These are phyloP conservation scores for Gastrolobium bilobum DNA, from an alignment of 306 rosid species.

Conservation along the genomic window DNA sequence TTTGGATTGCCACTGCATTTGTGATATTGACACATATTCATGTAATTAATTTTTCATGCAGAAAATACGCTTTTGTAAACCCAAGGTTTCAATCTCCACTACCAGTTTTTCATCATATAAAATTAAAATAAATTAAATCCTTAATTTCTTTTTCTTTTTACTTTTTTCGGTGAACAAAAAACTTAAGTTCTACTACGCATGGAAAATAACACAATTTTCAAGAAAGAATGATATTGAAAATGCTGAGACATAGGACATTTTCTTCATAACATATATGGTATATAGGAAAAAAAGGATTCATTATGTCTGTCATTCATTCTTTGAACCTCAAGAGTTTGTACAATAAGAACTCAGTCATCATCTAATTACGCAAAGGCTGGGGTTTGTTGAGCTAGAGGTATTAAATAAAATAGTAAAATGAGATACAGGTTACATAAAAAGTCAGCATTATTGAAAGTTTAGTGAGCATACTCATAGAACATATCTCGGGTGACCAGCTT, in stretches of 20 bases:
- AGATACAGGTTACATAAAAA: conserved; percentile 2
- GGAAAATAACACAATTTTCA: conserved; percentile 4
- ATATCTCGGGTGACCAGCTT: conserved; percentile 87
- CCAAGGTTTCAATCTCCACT: conserved; percentile 26
- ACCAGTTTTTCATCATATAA: conserved; percentile 25
- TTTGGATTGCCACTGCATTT: conserved; percentile 87
- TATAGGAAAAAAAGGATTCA: conserved; percentile 18
- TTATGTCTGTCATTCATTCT: conserved; percentile 1
- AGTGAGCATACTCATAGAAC: conserved; percentile 88
- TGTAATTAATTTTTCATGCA: conserved; percentile 10
- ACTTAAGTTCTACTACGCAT: conserved; percentile 13
- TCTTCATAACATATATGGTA: background rate
- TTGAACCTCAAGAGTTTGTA: conserved; percentile 30
- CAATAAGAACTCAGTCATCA: conserved; percentile 20
- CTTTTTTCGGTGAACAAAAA: background rate
- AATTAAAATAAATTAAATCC: background rate
- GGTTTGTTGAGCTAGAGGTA: conserved; percentile 11
- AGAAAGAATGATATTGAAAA: conserved; percentile 30
- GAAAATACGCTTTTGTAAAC: background rate
- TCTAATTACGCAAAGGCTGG: conserved; percentile 21
- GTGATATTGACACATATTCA: conserved; percentile 44
- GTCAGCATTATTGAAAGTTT: conserved; percentile 20
- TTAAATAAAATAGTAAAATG: background rate
- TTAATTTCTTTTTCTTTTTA: background rate
- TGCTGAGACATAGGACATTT: background rate